Evolutionary conservation across 352 stramenopile species (phyloP).

Genomic region (Globisporangium paddicum): DNA sequence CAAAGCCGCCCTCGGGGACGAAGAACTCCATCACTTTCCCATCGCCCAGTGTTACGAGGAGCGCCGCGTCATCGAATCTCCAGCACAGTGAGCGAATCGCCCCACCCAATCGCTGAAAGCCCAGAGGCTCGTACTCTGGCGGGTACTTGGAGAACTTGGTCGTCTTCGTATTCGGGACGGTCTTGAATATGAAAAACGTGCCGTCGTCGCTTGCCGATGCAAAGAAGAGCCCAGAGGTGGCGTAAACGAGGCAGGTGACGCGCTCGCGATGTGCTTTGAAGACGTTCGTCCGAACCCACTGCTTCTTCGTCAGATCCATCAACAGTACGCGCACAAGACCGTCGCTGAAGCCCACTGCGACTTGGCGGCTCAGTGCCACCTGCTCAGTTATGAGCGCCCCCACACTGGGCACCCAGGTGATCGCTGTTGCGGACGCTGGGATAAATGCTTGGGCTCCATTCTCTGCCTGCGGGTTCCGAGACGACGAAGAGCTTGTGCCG

Average conservation of each 20-base stretch:
- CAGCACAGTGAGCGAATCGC: slow-evolving; percentile 47
- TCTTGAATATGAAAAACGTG: slow-evolving; percentile 87
- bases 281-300: slow-evolving; percentile 62
- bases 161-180: slow-evolving; percentile 41
- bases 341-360: slow-evolving; percentile 89
- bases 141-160: slow-evolving; percentile 50
- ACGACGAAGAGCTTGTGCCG: slow-evolving; percentile 6
- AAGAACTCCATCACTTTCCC: slow-evolving; percentile 68
- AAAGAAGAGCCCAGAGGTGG: slow-evolving; percentile 59
- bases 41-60: slow-evolving; percentile 60
- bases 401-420: slow-evolving; percentile 67
- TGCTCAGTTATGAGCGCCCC: slow-evolving; percentile 35
- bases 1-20: slow-evolving; percentile 30
- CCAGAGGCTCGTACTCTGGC: slow-evolving; percentile 64
- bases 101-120: slow-evolving; percentile 55
- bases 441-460: slow-evolving; percentile 14
- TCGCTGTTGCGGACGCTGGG: slow-evolving; percentile 39
- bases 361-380: slow-evolving; percentile 53
- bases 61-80: slow-evolving; percentile 53
- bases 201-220: slow-evolving; percentile 72
- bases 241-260: slow-evolving; percentile 71
- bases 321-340: slow-evolving; percentile 77
- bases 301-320: slow-evolving; percentile 40
- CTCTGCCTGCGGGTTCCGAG: slow-evolving; percentile 12
- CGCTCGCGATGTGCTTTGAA: slow-evolving; percentile 87